phyloP scores from a whole-genome alignment of 1,139 yeast species.

The Geotrichum aggregatum region DNA sequence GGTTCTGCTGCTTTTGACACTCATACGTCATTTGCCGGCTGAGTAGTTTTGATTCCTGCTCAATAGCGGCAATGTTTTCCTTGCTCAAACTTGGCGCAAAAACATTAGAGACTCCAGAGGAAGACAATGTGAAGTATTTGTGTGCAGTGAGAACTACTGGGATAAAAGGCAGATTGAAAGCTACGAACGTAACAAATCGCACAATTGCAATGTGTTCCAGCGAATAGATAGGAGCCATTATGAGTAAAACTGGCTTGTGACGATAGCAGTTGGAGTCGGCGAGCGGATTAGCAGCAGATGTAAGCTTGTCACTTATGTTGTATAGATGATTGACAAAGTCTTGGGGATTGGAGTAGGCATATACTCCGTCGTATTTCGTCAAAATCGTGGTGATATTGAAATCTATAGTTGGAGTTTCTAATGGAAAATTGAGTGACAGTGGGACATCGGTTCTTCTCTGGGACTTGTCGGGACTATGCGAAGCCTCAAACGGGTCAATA shows the following conservation, averaged over 20 bases:
- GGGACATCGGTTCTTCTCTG: not conserved
- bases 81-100: slow-evolving; percentile 1
- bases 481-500: too few species aligned
- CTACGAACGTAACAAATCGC: slow-evolving; percentile 16
- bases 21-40: slow-evolving; percentile 4
- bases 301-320: slow-evolving; percentile 2
- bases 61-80: not conserved
- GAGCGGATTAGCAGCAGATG: not conserved
- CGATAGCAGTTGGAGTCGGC: not conserved
- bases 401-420: not conserved
- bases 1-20: not conserved
- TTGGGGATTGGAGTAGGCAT: slow-evolving; percentile 13
- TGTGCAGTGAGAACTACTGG: slow-evolving; percentile 12
- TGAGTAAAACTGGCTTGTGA: slow-evolving; percentile 3
- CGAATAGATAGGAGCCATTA: slow-evolving; percentile 13
- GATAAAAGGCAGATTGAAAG: slow-evolving; percentile 17
- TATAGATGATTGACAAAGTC: slow-evolving; percentile 13
- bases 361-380: slow-evolving; percentile 6
- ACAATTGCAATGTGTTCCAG: slow-evolving; percentile 15
- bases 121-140: not conserved
- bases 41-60: not conserved
- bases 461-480: not conserved
- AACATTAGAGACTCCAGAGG: slow-evolving; percentile 13
- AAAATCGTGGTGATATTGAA: slow-evolving; percentile 6
- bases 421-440: not conserved